Percentiles rank a stretch among this genome's conserved stretches.
These are phyloP conservation scores for Cyclotella kingstonii DNA, from an alignment of 108 stramenopile species.

Conservation along the genomic window DNA sequence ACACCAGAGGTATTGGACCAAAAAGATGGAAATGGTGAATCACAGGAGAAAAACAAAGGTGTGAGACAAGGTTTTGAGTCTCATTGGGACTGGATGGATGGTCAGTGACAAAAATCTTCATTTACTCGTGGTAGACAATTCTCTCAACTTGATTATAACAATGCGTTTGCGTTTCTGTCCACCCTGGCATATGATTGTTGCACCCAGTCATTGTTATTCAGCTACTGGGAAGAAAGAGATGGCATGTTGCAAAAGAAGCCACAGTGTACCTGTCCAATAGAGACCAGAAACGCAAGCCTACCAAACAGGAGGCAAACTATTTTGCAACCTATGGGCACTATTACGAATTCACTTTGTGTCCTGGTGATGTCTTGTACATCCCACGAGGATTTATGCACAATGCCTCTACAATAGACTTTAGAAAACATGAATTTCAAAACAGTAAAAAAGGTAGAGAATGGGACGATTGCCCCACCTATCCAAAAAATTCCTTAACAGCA, in stretches of 20 bases:
- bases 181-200: neutral
- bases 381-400: conserved; percentile 39
- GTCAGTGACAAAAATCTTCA: too few species aligned
- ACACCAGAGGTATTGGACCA: conserved; percentile 29
- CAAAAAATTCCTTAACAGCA: neutral
- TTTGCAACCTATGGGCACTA: neutral
- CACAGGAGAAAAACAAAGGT: neutral
- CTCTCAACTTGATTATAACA: neutral
- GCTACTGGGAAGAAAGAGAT: conserved; percentile 21
- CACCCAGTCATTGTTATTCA: conserved; percentile 29
- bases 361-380: conserved; percentile 34
- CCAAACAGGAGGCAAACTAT: conserved; percentile 3
- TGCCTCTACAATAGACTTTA: conserved; percentile 24
- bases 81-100: conserved; percentile 47
- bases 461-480: conserved; percentile 7
- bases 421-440: neutral
- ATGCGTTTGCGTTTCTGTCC: too few species aligned
- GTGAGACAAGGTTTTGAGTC: conserved; percentile 9
- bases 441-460: neutral
- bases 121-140: too few species aligned
- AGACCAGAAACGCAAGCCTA: conserved; percentile 36
- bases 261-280: conserved; percentile 29
- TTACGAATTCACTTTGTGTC: conserved; percentile 29
- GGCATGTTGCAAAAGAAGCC: conserved; percentile 21
- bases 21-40: neutral